A percentile compares a stretch with the other conserved stretches of the same genome.
phyloP scores from a whole-genome alignment of 2,329 filamentous ascomycete genomes.

The Hymenoscyphus salicellus region DNA sequence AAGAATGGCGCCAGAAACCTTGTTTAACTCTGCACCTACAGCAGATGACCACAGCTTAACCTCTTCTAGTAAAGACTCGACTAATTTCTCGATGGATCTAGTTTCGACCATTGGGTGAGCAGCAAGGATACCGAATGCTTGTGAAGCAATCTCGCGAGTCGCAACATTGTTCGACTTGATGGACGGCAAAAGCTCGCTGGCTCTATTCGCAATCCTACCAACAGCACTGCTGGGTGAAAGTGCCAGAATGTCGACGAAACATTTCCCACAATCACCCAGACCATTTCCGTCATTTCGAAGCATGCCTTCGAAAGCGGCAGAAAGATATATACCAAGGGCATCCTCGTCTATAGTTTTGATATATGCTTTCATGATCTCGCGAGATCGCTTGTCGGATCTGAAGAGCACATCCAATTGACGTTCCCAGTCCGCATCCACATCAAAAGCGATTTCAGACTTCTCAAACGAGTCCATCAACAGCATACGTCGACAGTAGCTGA shows the following conservation, averaged over 20 bases:
- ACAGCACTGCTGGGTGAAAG: conserved; percentile 51
- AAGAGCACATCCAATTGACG: conserved; percentile 71
- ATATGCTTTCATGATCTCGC: conserved; percentile 56
- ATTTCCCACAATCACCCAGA: conserved; percentile 48
- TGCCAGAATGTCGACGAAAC: conserved; percentile 53
- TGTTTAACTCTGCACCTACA: conserved; percentile 57
- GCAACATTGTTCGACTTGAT: conserved; percentile 70
- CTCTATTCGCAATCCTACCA: conserved; percentile 47
- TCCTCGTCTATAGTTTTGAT: conserved; percentile 43
- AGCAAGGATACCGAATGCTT: conserved; percentile 71
- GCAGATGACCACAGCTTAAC: conserved; percentile 50
- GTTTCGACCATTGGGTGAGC: conserved; percentile 56
- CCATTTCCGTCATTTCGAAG: conserved; percentile 41
- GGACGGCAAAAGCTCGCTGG: conserved; percentile 54
- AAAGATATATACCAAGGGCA: conserved; percentile 46
- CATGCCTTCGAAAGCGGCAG: conserved; percentile 57
- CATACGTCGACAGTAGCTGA: conserved; percentile 65
- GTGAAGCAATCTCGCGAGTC: conserved; percentile 64
- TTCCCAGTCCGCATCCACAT: conserved; percentile 80
- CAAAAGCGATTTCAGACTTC: conserved; percentile 29
- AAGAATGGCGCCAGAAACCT: conserved; percentile 59
- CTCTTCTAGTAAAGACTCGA: conserved; percentile 47
- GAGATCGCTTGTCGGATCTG: conserved; percentile 64
- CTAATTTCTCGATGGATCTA: conserved; percentile 41
- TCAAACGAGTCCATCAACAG: conserved; percentile 53